Conservation (phyloP, 73 alveolate species). For the Paramecium biaurelia region DNA sequence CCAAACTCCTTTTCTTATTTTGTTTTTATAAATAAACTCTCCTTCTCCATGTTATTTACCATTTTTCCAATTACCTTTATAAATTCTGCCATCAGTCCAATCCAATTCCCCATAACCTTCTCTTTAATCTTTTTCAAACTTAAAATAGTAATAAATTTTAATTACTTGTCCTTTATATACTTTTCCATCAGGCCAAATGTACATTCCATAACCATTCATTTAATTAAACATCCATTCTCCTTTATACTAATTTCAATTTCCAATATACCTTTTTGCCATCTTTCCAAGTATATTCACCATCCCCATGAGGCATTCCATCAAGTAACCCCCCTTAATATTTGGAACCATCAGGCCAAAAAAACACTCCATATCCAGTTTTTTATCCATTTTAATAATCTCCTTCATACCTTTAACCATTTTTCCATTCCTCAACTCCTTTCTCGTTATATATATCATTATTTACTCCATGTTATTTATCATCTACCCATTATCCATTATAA, state of each 20-base stretch:
- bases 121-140: constrained; percentile 51
- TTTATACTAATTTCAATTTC: constrained; percentile 38
- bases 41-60: constrained; percentile 65
- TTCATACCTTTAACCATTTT: constrained; percentile 74
- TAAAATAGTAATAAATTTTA: neutral
- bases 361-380: constrained; percentile 68
- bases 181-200: constrained; percentile 46
- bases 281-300: constrained; percentile 30
- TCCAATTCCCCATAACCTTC: constrained; percentile 53
- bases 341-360: constrained; percentile 64
- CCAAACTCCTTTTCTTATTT: constrained; percentile 49
- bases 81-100: constrained; percentile 55
- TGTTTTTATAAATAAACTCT: constrained; percentile 17
- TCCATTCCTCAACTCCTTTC: constrained; percentile 82
- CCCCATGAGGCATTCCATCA: constrained; percentile 76
- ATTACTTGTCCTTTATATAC: constrained; percentile 30
- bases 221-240: constrained; percentile 71
- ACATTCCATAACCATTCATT: constrained; percentile 65
- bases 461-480: constrained; percentile 30
- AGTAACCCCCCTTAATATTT: constrained; percentile 31
- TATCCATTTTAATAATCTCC: constrained; percentile 53
- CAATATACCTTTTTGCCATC: constrained; percentile 28
- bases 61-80: constrained; percentile 51
- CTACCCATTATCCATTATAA: constrained; percentile 5
- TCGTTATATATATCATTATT: neutral